Conservation (phyloP, 371 early-diverging fungal species). For the Apophysomyces variabilis region DNA sequence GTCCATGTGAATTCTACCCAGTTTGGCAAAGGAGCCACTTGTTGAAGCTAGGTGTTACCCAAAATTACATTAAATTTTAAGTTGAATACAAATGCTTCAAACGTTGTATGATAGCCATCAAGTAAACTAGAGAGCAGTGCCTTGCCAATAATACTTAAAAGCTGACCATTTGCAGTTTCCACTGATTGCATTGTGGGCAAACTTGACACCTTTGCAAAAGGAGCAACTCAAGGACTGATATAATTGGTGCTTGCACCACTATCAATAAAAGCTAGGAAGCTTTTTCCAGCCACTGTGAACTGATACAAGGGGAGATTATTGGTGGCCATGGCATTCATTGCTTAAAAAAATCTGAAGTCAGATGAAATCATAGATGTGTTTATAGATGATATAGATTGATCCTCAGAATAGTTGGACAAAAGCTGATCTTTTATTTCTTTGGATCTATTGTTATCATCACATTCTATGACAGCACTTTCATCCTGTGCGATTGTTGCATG, state of each 20-base stretch:
- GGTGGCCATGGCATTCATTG: neutral
- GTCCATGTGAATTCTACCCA: neutral
- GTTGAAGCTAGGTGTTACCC: constrained; percentile 11
- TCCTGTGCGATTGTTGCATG: neutral
- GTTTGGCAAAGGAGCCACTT: neutral
- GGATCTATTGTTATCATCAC: neutral
- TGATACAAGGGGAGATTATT: neutral
- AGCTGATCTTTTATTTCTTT: neutral
- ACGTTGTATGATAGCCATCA: neutral
- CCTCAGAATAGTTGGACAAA: neutral
- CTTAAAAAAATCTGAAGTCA: neutral
- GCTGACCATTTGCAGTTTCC: neutral
- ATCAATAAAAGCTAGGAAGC: neutral
- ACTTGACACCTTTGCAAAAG: neutral
- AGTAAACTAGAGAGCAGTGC: neutral
- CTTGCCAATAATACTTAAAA: neutral
- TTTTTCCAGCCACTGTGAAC: neutral
- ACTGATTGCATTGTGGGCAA: neutral
- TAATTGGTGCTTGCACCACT: constrained; percentile 5
- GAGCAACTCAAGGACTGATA: neutral
- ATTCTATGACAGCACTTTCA: neutral
- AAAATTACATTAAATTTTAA: neutral
- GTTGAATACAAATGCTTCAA: neutral
- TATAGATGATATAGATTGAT: too few species aligned
- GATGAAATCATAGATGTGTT: neutral